Base-by-base conservation (phyloP, 1,284 basidiomycete species). In the Ceratobasidium theobromae region DNA sequence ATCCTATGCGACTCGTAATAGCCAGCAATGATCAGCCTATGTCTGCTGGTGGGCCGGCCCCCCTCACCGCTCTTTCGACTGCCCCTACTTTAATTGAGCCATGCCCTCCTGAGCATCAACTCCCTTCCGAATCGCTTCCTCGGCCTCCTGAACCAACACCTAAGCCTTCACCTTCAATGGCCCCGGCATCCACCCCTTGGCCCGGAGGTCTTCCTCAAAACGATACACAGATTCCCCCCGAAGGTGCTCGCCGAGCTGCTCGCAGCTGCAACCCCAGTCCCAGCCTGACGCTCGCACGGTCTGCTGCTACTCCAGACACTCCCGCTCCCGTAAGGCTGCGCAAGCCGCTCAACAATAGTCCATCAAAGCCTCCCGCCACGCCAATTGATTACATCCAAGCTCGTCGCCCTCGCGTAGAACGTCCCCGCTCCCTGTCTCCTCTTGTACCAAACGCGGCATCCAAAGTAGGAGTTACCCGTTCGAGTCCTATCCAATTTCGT, bases 191-290 rank as follows among this genome's bases (percentile, higher is more conserved):
- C 2, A 30, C 49, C 2, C 30, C 49, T 2, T 35, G 46, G 33
- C 51, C 41, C 21, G 11, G 32, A 4, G 28, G 38, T 6, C 9
- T 45, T 11, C 9, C 43, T 11, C 57, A 32, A 2, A 51, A 40
- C 32, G 57, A 32, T 16, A 62, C 45, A 11, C 45, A 46, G 16
- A 49, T 62, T 18, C 46, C 57, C 3, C 57, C 57, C 12, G 57
- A 46, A 18, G 51, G 57, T 25, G 35, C 57, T 14, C 57, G 45
- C 18, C 57, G 57, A 9, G 32, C 23, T 25, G 14, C 30, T 49
- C 57, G 57, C 4, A 62, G 57, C 23, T 46, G 57, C 21, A 62
- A 46, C 33, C 35, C 57, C 27, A 62, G 57, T 12, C 57, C 57
- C 5, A n/a, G n/a, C n/a, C n/a, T n/a, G n/a, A n/a, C n/a, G n/a